These are phyloP conservation scores for Brassica hybrid DNA, from an alignment of 441 rosid species.

Conservation along the genomic window DNA sequence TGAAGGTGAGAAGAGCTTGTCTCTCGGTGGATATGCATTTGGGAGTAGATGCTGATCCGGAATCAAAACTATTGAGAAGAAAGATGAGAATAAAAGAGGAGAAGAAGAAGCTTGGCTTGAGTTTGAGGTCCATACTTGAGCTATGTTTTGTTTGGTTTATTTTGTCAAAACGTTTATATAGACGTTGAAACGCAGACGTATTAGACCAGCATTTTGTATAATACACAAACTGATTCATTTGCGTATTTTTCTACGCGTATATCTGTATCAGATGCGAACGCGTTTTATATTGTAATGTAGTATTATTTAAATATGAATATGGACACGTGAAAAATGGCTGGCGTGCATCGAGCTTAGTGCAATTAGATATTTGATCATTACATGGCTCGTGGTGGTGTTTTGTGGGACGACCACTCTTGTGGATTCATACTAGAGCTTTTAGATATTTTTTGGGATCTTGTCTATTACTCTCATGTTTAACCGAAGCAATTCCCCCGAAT, in stretches of 20 bases:
- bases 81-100: slow-evolving; percentile 14
- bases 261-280: slow-evolving; percentile 17
- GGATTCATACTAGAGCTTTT: background rate
- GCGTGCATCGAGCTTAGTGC: slow-evolving; percentile 34
- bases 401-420: slow-evolving; percentile 23
- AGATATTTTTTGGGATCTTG: background rate
- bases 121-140: slow-evolving; percentile 24
- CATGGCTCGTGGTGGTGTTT: slow-evolving; percentile 30
- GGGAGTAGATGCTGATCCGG: slow-evolving; percentile 24
- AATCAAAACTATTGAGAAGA: slow-evolving; percentile 2
- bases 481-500: background rate
- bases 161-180: background rate
- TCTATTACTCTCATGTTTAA: background rate
- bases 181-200: slow-evolving; percentile 2
- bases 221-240: background rate
- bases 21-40: slow-evolving; percentile 43
- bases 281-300: slow-evolving; percentile 11
- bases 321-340: slow-evolving; percentile 21
- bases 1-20: slow-evolving; percentile 45
- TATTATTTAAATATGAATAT: background rate
- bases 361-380: slow-evolving; percentile 31
- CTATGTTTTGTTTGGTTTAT: background rate
- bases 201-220: background rate
- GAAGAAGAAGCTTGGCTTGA: slow-evolving; percentile 29
- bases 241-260: slow-evolving; percentile 14